A percentile compares a stretch with the other conserved stretches of the same genome.
Conservation (phyloP, 441 rosid species). For the Flueggea neowawraea region DNA sequence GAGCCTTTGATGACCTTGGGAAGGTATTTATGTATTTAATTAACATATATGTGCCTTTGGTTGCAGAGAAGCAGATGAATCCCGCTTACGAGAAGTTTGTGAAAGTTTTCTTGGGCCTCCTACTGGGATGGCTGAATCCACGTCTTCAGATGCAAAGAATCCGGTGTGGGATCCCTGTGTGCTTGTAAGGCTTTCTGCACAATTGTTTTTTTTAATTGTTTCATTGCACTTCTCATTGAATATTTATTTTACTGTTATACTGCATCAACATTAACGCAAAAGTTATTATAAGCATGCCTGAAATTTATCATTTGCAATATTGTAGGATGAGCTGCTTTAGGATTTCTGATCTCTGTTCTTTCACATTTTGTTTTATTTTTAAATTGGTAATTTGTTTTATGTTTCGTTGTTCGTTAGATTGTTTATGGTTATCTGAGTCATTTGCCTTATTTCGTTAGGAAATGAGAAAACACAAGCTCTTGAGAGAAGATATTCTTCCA, state of each 20-base stretch:
- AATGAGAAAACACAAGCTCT: constrained; percentile 83
- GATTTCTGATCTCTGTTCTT: too few relatives aligned
- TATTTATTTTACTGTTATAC: too few relatives aligned
- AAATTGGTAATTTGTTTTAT: neutral
- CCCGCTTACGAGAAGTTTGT: constrained; percentile 87
- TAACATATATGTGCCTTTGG: constrained; percentile 7
- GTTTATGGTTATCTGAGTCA: neutral
- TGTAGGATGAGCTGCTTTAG: too few relatives aligned
- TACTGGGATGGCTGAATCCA: constrained; percentile 68
- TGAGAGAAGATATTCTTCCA: constrained; percentile 88
- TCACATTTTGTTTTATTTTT: neutral
- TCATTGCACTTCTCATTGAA: neutral
- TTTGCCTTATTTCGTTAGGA: constrained; percentile 44
- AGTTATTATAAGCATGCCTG: too few relatives aligned
- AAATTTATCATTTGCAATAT: too few relatives aligned
- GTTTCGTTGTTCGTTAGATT: neutral
- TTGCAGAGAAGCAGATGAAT: constrained; percentile 93
- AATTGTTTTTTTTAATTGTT: neutral
- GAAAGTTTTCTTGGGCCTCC: constrained; percentile 99
- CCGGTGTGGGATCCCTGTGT: constrained; percentile 86
- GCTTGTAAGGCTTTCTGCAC: constrained; percentile 48
- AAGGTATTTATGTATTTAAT: neutral
- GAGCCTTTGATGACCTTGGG: neutral
- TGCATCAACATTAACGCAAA: too few relatives aligned
- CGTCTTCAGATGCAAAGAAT: constrained; percentile 41